Conservation (phyloP, 768 basidiomycete genomes). For the Jaapia argillacea region DNA sequence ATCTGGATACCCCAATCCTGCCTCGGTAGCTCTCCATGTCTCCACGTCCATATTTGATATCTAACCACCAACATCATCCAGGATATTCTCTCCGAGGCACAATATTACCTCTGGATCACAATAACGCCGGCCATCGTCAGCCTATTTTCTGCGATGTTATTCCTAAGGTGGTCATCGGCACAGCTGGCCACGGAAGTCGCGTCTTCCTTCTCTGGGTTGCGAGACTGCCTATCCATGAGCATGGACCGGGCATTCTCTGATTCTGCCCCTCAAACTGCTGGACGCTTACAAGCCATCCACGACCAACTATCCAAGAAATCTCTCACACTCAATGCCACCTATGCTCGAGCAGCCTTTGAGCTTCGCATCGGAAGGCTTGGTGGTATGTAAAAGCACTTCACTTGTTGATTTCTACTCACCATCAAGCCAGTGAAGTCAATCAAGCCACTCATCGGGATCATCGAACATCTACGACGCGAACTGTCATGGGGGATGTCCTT, state of each 20-base stretch:
- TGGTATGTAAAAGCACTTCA: constrained; percentile 21
- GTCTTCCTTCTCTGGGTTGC: constrained; percentile 22
- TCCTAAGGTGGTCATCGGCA: constrained; percentile 32
- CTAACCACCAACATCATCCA: constrained; percentile 8
- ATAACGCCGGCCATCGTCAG: constrained; percentile 26
- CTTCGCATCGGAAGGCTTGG: constrained; percentile 32
- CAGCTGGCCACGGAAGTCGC: constrained; percentile 31
- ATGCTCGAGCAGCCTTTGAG: constrained; percentile 37
- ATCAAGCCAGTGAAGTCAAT: constrained; percentile 28
- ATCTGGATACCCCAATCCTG: constrained; percentile 24
- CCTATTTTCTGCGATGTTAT: constrained; percentile 25
- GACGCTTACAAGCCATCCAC: constrained; percentile 12
- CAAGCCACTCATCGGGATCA: constrained; percentile 30
- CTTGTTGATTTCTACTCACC: no score
- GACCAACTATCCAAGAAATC: constrained; percentile 23
- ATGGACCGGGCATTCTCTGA: constrained; percentile 17
- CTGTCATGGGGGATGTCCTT: constrained; percentile 30
- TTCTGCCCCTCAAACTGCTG: constrained; percentile 6
- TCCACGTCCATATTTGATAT: not conserved
- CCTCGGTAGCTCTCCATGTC: constrained; percentile 23
- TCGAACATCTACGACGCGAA: constrained; percentile 36
- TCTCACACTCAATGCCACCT: constrained; percentile 28
- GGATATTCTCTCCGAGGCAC: constrained; percentile 16
- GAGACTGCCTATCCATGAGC: constrained; percentile 21
- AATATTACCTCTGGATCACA: constrained; percentile 31